Evolutionary conservation across 1,284 basidiomycete genomes (phyloP).

Genomic region (Austropuccinia psidii): DNA sequence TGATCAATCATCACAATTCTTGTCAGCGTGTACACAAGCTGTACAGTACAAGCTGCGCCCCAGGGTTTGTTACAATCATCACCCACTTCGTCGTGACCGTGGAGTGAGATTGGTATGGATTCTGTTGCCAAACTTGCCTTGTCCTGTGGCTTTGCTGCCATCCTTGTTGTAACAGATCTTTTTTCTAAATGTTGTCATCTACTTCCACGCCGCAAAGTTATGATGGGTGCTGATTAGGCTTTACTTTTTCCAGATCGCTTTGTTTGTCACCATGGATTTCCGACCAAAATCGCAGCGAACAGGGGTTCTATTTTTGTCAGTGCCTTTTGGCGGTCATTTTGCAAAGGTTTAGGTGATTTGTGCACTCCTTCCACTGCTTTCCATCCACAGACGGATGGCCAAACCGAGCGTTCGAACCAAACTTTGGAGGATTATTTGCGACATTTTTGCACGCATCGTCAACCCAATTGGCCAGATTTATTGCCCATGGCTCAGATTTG

Average conservation of each 20-base stretch:
- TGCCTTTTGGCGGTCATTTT: neutral
- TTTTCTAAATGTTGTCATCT: neutral
- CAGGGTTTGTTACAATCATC: no score
- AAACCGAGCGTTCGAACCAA: neutral
- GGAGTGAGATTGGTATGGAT: neutral
- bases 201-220: neutral
- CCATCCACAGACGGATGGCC: slow-evolving; percentile 24
- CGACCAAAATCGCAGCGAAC: neutral
- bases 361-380: slow-evolving; percentile 3
- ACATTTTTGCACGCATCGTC: slow-evolving; percentile 35
- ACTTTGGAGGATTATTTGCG: slow-evolving; percentile 36
- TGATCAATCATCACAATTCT: no score
- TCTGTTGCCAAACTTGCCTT: neutral
- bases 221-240: no score
- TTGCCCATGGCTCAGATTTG: slow-evolving; percentile 46
- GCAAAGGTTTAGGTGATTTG: neutral
- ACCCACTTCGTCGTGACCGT: no score
- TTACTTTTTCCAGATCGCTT: neutral
- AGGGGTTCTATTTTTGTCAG: slow-evolving; percentile 5
- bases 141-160: neutral
- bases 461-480: slow-evolving; percentile 42
- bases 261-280: neutral
- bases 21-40: no score
- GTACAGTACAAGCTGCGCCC: no score
- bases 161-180: neutral